Evolutionary conservation across 306 rosid species (phyloP), one percentile per base, ranked within the genome.

Genomic region (Acacia acuminata): DNA sequence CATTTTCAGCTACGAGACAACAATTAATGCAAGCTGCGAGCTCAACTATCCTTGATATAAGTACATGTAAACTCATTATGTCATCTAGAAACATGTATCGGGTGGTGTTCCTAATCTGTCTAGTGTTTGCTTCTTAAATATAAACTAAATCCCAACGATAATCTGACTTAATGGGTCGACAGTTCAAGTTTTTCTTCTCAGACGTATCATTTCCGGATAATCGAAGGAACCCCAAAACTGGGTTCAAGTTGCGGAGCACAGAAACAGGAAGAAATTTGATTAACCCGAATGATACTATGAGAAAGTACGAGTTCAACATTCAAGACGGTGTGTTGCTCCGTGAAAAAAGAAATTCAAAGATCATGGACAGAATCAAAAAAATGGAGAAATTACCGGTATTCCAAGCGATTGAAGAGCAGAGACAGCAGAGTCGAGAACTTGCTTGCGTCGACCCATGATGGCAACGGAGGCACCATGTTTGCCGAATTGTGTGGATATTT

Each of bases 401-500:
- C 93, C 90, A 22, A 87, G 91, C 7, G 94, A 88, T 51, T 76
- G 85, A 11, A 96, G 94, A 81, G 87, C 87, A 11, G 94, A 85
- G 55, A 96, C 96, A 47, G 99, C 93, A 13, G 93, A 82, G 13
- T 96, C 88, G 22, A 96, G 85, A 15, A 96, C 87, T 82, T 86
- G 92, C 75, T 87, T 85, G 16, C 99, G 91, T 3, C 98, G 92
- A 64, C 99, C 97, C 99, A 93, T 96, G 78, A 96, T 82, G 32
- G 98, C 95, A 61, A 96, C 81, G 5, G 94, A 88, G 1, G 98
- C 98, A n/a, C 99, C 99, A 83, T 96, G 99, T 64, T 85, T 89
- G 42, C 99, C 99, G 12, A 93, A 84, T 66, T 93, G 93, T 0
- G 90, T 78, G 13, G 96, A 89, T 5, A 96, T 89, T 84, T 93